Evolutionary conservation across 768 basidiomycete genomes (phyloP), one percentile per base, ranked within the genome.

Genomic region (Tremella fuciformis): DNA sequence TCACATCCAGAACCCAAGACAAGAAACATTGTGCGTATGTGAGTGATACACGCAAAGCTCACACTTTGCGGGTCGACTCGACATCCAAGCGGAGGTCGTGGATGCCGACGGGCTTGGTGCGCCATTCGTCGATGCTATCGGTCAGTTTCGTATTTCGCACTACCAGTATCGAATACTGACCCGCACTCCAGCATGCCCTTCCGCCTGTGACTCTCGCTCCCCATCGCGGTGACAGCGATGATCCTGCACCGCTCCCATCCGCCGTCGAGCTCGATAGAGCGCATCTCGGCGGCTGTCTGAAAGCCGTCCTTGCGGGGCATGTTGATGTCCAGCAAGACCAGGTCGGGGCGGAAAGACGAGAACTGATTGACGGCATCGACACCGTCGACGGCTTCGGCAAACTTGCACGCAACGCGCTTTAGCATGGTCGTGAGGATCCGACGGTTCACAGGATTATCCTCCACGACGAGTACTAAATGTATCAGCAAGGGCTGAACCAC

Each of bases 241-340:
- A 76, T 72, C 53, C 55, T 64, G 18, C 63, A 47, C 50, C 59
- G 39, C 46, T 42, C 37, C 13, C 52, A 22, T 1, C 42, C 54
- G 34, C 50, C 24, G 21, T 52, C 62, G 21, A 55, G 41, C 53
- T 76, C 74, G 40, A 70, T 61, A 50, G 55, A 42, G 11, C 74
- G 51, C 58, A 76, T 73, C 51, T 71, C 72, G 11, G 58, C 52
- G 1, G 72, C 68, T 0, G 74, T 69, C 18, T 68, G 66, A 51
- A 73, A 76, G 9, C 74, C 74, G 46, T 73, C 70, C 57, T 69
- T 76, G n/a, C 61, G 57, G 2, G 74, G 74, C 74, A 76, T 76
- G 55, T 69, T 74, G 42, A 76, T 72, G 55, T 76, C 74, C 16
- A 76, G 61, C 24, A 76, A 40, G 8, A 74, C 70, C 25, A 72